Evolutionary conservation across 306 rosid genomes (phyloP), one percentile per base, ranked within the genome.

Genomic region (Vicia faba): DNA sequence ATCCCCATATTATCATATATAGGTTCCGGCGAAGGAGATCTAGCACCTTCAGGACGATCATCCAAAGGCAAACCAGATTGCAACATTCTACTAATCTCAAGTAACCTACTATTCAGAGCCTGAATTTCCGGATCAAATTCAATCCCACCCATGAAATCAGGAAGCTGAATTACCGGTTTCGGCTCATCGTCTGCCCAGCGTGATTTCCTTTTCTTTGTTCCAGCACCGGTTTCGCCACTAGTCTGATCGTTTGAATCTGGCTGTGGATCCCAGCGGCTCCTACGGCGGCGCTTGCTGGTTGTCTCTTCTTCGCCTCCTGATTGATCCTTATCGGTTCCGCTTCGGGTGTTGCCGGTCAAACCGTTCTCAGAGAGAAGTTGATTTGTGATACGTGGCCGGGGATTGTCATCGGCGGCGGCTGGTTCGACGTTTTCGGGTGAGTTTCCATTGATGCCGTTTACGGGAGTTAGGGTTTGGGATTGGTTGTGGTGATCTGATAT

Each of bases 281-380:
- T 84, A 0, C 96, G 89, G 5, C 95, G 86, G 0, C 97, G 89
- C 43, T 80, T 80, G 78, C 99, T 86, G 0, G 92, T 78, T 14
- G 99, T 85, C 73, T 93, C 99, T 59, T 90, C 99, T 71, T 89
- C 97, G 0, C 99, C 99, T 2, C 95, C 97, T n/a, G 99, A 87
- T 35, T 56, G 83, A 8, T 90, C 97, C 77, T 61, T 85, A 51
- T 93, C 98, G 12, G 85, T 83, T 8, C 98, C 96, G 45, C 96
- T 92, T 9, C 83, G 87, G 1, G 97, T 91, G 56, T 81, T 91
- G n/a, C 75, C 82, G 11, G 88, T 82, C 39, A 82, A 41, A 1
- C 95, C 98, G 26, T 88, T 91, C 31, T 87, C 96, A 31, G 95
- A 89, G 15, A 87, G 1, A 67, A 85, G 44, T 4, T 86, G 93